Conservation (phyloP, 306 rosid species). For the Vigna mungo region DNA sequence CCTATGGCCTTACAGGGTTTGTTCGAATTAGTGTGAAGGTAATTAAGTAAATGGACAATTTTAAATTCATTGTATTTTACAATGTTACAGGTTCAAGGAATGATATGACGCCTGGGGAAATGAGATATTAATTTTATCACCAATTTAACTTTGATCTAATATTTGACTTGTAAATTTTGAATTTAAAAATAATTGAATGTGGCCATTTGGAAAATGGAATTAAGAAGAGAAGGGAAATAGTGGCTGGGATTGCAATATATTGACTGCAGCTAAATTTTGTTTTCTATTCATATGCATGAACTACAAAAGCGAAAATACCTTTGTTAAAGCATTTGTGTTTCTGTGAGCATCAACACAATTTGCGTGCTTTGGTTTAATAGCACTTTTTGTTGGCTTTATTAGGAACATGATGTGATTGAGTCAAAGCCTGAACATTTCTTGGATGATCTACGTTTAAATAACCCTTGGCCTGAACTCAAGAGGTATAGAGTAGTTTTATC, state of each 20-base stretch:
- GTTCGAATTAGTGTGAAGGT: slow-evolving; percentile 95
- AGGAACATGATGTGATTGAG: slow-evolving; percentile 96
- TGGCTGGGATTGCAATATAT: slow-evolving; percentile 34
- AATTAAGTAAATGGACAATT: slow-evolving; percentile 28
- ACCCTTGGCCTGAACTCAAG: slow-evolving; percentile 96
- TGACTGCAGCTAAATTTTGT: slow-evolving; percentile 16
- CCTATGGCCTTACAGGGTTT: slow-evolving; percentile 94
- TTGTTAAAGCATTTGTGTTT: background rate
- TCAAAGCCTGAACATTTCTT: slow-evolving; percentile 98
- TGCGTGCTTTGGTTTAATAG: slow-evolving; percentile 39
- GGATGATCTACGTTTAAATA: slow-evolving; percentile 96
- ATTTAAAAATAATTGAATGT: background rate
- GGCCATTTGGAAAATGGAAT: slow-evolving; percentile 25
- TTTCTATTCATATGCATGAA: slow-evolving; percentile 23
- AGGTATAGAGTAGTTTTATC: slow-evolving; percentile 57
- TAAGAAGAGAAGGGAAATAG: slow-evolving; percentile 34
- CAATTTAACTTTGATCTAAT: slow-evolving; percentile 17
- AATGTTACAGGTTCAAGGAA: slow-evolving; percentile 32
- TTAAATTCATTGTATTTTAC: slow-evolving; percentile 22
- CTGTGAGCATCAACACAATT: slow-evolving; percentile 27
- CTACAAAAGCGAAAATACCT: slow-evolving; percentile 36
- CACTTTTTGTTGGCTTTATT: slow-evolving; percentile 44
- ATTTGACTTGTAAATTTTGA: slow-evolving; percentile 13
- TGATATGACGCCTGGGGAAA: slow-evolving; percentile 10
- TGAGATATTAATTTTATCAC: slow-evolving; percentile 17